Evolutionary conservation across 2,329 filamentous ascomycete genomes (phyloP), one percentile per base, ranked within the genome.

Genomic region (Penicillium sp.): DNA sequence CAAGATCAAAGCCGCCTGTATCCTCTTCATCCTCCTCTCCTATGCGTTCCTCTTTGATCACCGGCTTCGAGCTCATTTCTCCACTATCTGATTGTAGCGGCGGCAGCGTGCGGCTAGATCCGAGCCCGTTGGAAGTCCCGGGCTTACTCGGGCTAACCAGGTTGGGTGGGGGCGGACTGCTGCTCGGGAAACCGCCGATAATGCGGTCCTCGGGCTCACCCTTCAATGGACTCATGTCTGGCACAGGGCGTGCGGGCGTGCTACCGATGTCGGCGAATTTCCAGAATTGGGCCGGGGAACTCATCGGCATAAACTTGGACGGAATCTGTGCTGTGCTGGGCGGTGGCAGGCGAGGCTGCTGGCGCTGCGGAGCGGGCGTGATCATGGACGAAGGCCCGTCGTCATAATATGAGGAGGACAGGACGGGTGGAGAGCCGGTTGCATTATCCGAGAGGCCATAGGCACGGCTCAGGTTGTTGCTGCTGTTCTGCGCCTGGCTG

Each of bases 241-340:
- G 71, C 13, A 71, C 65, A 1, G 69, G 68, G 10, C 69, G 64
- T 4, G 72, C 74, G n/a, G 75, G 75, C 1, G 75, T 78, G 55
- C 73, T 76, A 10, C 73, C 74, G 47, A 78, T 75, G 51, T 75
- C 72, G 17, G 72, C 74, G 34, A 76, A 75, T 48, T 78, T 78
- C 77, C 77, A 80, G 60, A 79, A 80, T 36, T 78, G 75, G 4
- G 77, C 77, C 1, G 77, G 77, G 4, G 75, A 78, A 52, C 76
- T 79, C 68, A 78, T 75, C 4, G 76, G 75, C 76, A 80, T 79
- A 60, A 78, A 79, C 56, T 78, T 78, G 17, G 75, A 78, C 1
- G 77, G 77, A 13, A 78, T 71, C 48, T 78, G 76, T 3, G 75
- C 73, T 2, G 77, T 79, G 58, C 75, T 78, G 0, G 77, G 77